phyloP scores from a whole-genome alignment of 1,284 basidiomycete species.

The Sporisorium scitamineum region DNA sequence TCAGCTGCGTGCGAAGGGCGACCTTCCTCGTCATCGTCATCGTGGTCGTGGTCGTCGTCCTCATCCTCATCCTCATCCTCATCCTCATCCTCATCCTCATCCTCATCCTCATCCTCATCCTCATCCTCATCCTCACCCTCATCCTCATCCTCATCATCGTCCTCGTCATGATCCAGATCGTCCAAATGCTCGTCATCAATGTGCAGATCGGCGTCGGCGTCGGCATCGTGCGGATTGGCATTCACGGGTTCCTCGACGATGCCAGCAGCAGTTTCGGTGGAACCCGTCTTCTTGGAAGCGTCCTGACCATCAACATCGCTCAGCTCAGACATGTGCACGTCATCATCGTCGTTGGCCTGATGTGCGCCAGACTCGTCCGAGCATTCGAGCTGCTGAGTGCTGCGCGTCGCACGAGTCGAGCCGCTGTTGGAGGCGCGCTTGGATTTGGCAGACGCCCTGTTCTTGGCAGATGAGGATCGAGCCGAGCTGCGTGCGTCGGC shows the following conservation, averaged over 20 bases:
- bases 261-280: conserved; percentile 4
- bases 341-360: conserved; percentile 15
- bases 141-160: conserved; percentile 10
- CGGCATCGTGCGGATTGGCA: background rate
- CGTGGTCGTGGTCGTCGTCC: conserved; percentile 26
- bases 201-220: conserved; percentile 14
- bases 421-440: conserved; percentile 28
- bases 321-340: conserved; percentile 34
- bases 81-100: conserved; percentile 23
- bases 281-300: background rate
- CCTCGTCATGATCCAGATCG: conserved; percentile 13
- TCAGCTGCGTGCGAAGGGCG: conserved; percentile 14
- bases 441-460: conserved; percentile 19
- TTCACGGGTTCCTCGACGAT: conserved; percentile 25
- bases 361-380: conserved; percentile 23
- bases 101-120: conserved; percentile 8
- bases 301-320: conserved; percentile 8
- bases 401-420: conserved; percentile 18
- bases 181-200: conserved; percentile 20
- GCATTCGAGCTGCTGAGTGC: conserved; percentile 26
- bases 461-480: conserved; percentile 21
- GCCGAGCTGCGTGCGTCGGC: conserved; percentile 17
- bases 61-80: conserved; percentile 17
- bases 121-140: conserved; percentile 1
- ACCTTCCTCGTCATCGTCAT: conserved; percentile 27